Conservation (phyloP, 768 basidiomycete species). For the Ephemerocybe angulata region DNA sequence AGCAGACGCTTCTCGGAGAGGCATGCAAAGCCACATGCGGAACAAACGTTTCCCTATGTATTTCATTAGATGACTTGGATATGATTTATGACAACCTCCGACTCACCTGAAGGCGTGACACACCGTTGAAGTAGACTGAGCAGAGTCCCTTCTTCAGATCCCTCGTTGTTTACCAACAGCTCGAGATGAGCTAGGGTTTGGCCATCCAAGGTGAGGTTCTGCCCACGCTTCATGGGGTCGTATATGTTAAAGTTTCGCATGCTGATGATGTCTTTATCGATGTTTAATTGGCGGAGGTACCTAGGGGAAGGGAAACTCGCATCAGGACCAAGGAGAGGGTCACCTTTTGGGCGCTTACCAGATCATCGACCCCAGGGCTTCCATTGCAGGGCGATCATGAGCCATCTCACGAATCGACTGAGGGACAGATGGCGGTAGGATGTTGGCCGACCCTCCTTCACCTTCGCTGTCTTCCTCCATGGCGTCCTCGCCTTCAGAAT, state of each 20-base stretch:
- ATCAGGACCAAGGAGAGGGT: too few relatives aligned
- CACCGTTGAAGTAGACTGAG: constrained; percentile 79
- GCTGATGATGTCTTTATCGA: constrained; percentile 90
- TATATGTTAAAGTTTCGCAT: constrained; percentile 98
- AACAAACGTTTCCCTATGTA: constrained; percentile 84
- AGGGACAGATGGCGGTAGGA: constrained; percentile 52
- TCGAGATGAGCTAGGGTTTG: constrained; percentile 95
- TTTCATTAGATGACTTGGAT: background rate
- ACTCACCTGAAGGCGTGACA: constrained; percentile 84
- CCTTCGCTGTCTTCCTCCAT: constrained; percentile 37
- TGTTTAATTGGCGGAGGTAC: constrained; percentile 90
- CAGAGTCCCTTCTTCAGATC: constrained; percentile 87
- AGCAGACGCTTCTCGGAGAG: constrained; percentile 72
- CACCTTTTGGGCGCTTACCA: constrained; percentile 65
- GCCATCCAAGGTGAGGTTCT: constrained; percentile 84
- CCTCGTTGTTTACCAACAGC: constrained; percentile 91
- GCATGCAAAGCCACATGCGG: constrained; percentile 95
- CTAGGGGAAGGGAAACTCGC: constrained; percentile 26
- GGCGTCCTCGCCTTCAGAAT: constrained; percentile 36
- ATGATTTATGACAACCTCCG: constrained; percentile 1
- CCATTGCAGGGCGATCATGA: constrained; percentile 62
- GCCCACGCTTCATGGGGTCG: constrained; percentile 90
- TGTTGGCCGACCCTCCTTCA: constrained; percentile 9
- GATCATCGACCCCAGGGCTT: constrained; percentile 87
- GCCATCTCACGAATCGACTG: constrained; percentile 73